Conservation (phyloP, 768 basidiomycete species). For the Podaxis carcinomalis region DNA sequence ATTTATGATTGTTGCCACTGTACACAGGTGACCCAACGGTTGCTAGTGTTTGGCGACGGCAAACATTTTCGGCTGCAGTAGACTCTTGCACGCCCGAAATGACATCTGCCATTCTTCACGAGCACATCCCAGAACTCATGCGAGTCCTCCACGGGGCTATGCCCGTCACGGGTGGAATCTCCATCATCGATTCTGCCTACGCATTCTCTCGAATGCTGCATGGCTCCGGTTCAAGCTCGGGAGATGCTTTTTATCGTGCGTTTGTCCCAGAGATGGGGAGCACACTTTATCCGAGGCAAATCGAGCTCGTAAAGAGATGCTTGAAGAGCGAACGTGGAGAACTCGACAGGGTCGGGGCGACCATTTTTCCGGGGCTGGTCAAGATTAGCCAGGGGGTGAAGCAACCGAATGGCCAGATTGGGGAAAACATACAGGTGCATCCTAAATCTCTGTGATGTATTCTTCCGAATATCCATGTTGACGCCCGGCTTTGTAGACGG, state of each 20-base stretch:
- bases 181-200: slow-evolving; percentile 71
- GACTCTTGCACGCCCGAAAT: slow-evolving; percentile 72
- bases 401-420: slow-evolving; percentile 28
- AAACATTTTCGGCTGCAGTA: slow-evolving; percentile 86
- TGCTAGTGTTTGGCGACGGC: slow-evolving; percentile 86
- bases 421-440: slow-evolving; percentile 49
- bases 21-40: slow-evolving; percentile 75
- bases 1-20: not conserved
- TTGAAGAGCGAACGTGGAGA: slow-evolving; percentile 72
- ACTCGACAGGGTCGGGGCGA: slow-evolving; percentile 72
- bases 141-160: slow-evolving; percentile 42
- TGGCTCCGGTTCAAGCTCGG: slow-evolving; percentile 52
- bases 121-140: slow-evolving; percentile 67
- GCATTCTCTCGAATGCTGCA: slow-evolving; percentile 86
- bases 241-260: slow-evolving; percentile 80
- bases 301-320: slow-evolving; percentile 84
- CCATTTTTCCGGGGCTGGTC: slow-evolving; percentile 84
- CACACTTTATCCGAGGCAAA: slow-evolving; percentile 68
- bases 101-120: slow-evolving; percentile 59
- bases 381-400: slow-evolving; percentile 56
- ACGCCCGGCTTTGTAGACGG: slow-evolving; percentile 35
- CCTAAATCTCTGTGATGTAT: not conserved
- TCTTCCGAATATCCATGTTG: not conserved
- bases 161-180: slow-evolving; percentile 41
- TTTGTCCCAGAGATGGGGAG: slow-evolving; percentile 83